phyloP scores from a whole-genome alignment of 495 filamentous ascomycete genomes.

The Hyaloscypha variabilis region DNA sequence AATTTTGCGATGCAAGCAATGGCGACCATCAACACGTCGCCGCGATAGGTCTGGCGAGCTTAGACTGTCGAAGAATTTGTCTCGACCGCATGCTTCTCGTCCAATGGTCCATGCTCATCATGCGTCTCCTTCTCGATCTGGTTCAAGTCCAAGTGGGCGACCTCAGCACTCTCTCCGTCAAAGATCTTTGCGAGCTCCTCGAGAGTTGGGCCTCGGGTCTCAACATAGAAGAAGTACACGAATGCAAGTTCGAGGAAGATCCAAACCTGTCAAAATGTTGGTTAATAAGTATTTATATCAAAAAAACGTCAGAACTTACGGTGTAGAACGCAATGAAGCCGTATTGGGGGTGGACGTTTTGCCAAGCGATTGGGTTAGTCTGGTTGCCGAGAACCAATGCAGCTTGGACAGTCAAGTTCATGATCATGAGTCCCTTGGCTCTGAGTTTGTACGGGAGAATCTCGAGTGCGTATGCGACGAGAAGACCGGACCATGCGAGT shows the following conservation, averaged over 20 bases:
- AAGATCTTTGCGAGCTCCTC: constrained; percentile 60
- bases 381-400: constrained; percentile 61
- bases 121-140: constrained; percentile 26
- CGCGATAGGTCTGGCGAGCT: neutral
- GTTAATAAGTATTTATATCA: neutral
- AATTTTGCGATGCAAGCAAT: neutral
- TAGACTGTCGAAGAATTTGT: constrained; percentile 14
- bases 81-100: constrained; percentile 16
- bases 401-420: constrained; percentile 56
- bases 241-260: constrained; percentile 59
- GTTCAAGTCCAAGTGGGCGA: constrained; percentile 53
- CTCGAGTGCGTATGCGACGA: constrained; percentile 43
- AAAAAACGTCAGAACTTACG: constrained; percentile 29
- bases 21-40: neutral
- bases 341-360: constrained; percentile 56
- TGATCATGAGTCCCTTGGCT: constrained; percentile 36
- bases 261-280: constrained; percentile 39
- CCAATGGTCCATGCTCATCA: constrained; percentile 31
- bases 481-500: constrained; percentile 39
- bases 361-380: constrained; percentile 64
- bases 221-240: constrained; percentile 67
- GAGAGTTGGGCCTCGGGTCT: constrained; percentile 65
- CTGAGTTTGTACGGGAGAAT: constrained; percentile 41
- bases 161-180: constrained; percentile 35
- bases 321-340: constrained; percentile 67